Percentiles rank a stretch among this genome's conserved stretches.
These are phyloP conservation scores for Ramaria sp. DNA, from an alignment of 768 basidiomycete genomes.

Conservation along the genomic window DNA sequence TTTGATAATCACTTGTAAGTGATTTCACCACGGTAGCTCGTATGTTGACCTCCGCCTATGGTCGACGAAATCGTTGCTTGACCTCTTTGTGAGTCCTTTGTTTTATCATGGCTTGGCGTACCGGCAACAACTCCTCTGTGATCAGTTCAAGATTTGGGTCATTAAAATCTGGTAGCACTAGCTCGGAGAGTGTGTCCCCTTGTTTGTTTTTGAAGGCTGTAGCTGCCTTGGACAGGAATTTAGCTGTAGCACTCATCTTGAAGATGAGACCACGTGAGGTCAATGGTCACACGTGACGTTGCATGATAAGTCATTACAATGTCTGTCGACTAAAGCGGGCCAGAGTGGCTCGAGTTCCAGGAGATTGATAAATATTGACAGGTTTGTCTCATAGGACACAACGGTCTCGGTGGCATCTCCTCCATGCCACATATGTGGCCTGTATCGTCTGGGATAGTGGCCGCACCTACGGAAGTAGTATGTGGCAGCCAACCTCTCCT, in stretches of 20 bases:
- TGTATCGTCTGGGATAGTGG: no score
- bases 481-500: no score
- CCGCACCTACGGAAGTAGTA: no score
- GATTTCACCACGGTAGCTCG: background rate
- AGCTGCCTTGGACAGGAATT: constrained; percentile 1
- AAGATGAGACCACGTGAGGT: background rate
- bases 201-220: constrained; percentile 2
- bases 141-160: background rate
- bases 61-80: background rate
- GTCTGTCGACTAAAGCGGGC: no score
- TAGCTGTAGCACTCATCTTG: constrained; percentile 4
- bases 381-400: no score
- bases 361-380: no score
- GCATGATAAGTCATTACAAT: background rate
- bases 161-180: background rate
- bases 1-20: background rate
- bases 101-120: background rate
- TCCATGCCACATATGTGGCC: no score
- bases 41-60: constrained; percentile 3
- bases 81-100: background rate
- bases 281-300: background rate
- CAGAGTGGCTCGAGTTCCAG: no score
- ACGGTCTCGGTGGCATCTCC: no score
- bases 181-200: background rate
- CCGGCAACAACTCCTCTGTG: constrained; percentile 2